These are phyloP conservation scores for Rhodotorula babjevae DNA, from an alignment of 768 basidiomycete species.

Conservation along the genomic window DNA sequence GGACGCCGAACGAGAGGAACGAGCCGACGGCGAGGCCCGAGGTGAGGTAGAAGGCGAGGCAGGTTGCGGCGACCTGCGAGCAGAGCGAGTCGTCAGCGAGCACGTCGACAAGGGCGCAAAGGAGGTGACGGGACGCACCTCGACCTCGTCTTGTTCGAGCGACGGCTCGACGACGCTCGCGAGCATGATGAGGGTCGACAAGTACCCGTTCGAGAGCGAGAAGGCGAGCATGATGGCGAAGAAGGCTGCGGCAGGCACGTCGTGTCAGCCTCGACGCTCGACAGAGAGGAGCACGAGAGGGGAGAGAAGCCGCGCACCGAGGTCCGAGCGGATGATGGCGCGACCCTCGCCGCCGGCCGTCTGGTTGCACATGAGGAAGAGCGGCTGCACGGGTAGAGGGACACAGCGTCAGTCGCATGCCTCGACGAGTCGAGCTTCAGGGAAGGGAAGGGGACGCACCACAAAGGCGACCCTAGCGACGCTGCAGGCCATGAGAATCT, in stretches of 20 bases:
- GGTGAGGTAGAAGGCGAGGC: conserved; percentile 40
- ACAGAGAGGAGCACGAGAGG: not conserved
- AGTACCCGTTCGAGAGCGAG: conserved; percentile 41
- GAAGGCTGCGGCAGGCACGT: conserved; percentile 21
- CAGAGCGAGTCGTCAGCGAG: not conserved
- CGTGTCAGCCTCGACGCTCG: not conserved
- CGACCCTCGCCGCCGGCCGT: conserved; percentile 2
- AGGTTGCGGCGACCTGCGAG: conserved; percentile 27
- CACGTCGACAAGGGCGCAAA: not conserved
- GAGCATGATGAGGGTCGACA: conserved; percentile 42
- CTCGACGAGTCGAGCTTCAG: not conserved
- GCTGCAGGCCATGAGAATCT: conserved; percentile 20
- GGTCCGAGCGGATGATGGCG: conserved; percentile 37
- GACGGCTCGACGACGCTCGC: conserved; percentile 33
- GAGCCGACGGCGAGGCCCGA: conserved; percentile 34
- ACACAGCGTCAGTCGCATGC: not conserved
- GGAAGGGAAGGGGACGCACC: conserved; percentile 18
- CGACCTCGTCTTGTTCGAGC: conserved; percentile 40
- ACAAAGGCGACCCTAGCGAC: conserved; percentile 39
- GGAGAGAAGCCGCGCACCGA: conserved; percentile 19
- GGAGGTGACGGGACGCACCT: conserved; percentile 2
- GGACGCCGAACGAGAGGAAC: conserved; percentile 31
- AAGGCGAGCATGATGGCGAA: conserved; percentile 40
- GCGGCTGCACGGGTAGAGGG: conserved; percentile 27
- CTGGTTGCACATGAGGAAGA: conserved; percentile 43